Conservation (phyloP, 2,329 filamentous ascomycete genomes). For the Rosellinia necatrix region DNA sequence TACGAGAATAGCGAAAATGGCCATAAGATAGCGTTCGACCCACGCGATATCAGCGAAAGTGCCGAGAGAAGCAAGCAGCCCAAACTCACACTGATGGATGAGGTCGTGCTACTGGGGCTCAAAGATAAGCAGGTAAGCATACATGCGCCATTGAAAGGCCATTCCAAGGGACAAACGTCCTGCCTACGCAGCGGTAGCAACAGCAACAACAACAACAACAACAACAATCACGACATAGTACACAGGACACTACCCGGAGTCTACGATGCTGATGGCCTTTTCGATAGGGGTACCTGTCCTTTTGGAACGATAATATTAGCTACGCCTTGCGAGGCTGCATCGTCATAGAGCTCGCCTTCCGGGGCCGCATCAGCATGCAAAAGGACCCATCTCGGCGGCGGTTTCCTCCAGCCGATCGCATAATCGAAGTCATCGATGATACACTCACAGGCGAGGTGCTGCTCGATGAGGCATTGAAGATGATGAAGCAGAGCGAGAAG, state of each 20-base stretch:
- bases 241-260: neutral
- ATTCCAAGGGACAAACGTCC: too few species aligned
- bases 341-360: conserved; percentile 94
- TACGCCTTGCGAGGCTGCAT: conserved; percentile 98
- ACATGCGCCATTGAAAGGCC: too few species aligned
- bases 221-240: too few species aligned
- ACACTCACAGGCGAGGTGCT: conserved; percentile 95
- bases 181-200: too few species aligned
- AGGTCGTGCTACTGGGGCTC: conserved; percentile 89
- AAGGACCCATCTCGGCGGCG: conserved; percentile 90
- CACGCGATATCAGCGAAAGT: conserved; percentile 94
- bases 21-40: conserved; percentile 98
- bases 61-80: conserved; percentile 96
- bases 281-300: conserved; percentile 88
- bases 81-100: conserved; percentile 98
- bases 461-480: conserved; percentile 96
- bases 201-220: too few species aligned
- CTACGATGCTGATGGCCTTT: conserved; percentile 25
- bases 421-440: conserved; percentile 97
- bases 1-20: conserved; percentile 94
- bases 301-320: conserved; percentile 99
- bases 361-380: conserved; percentile 97
- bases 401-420: conserved; percentile 88
- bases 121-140: conserved; percentile 96
- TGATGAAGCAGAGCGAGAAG: conserved; percentile 99